phyloP scores from a whole-genome alignment of 352 stramenopile species.

The Globisporangium abappressorium region DNA sequence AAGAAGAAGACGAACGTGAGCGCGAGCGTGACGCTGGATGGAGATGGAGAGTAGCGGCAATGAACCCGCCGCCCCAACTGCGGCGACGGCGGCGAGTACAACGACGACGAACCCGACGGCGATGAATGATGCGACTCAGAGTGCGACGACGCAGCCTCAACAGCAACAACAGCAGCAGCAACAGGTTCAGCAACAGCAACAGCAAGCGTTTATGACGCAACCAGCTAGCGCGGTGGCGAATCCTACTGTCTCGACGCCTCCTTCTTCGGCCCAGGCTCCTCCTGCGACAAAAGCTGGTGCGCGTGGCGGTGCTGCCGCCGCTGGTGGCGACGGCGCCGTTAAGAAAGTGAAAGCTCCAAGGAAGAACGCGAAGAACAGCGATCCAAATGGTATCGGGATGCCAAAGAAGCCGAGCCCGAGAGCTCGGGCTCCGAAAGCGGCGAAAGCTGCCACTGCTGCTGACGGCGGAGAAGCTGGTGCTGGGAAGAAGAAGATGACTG shows the following conservation, averaged over 20 bases:
- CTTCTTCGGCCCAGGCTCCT: background rate
- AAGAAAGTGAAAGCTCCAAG: slow-evolving; percentile 4
- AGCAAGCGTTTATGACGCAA: slow-evolving; percentile 4
- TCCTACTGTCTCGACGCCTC: too few relatives aligned
- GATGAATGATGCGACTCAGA: slow-evolving; percentile 1
- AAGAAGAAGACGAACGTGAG: background rate
- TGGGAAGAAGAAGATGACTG: slow-evolving; percentile 18
- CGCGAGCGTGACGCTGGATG: background rate
- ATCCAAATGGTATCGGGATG: slow-evolving; percentile 6
- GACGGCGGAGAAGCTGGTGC: slow-evolving; percentile 23
- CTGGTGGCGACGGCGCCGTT: background rate
- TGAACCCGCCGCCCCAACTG: background rate
- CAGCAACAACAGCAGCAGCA: slow-evolving; percentile 2
- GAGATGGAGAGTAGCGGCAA: slow-evolving; percentile 7
- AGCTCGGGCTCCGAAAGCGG: slow-evolving; percentile 24
- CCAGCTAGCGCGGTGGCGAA: background rate
- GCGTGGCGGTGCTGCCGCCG: background rate
- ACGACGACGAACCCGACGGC: background rate
- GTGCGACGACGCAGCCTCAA: slow-evolving; percentile 3
- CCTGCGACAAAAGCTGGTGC: background rate
- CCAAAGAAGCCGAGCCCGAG: slow-evolving; percentile 33
- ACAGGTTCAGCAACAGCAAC: slow-evolving; percentile 8
- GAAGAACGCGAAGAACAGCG: slow-evolving; percentile 27
- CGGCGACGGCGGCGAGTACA: background rate
- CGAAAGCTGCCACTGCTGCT: slow-evolving; percentile 12